Percentiles rank a stretch among this genome's conserved stretches.
These are phyloP conservation scores for Erysimum pusillum DNA, from an alignment of 441 rosid genomes.

Conservation along the genomic window DNA sequence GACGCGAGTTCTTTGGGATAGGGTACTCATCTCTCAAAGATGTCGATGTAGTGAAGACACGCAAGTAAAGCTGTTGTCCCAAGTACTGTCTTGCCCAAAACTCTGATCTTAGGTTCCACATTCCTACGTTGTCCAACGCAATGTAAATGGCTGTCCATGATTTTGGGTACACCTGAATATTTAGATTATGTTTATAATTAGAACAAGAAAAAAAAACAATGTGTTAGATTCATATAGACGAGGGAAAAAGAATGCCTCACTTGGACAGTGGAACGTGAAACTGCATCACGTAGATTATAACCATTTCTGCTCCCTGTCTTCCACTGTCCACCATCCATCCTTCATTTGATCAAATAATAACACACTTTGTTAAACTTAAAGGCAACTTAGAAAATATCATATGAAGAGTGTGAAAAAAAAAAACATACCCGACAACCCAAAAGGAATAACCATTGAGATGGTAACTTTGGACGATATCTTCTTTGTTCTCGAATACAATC, in stretches of 20 bases:
- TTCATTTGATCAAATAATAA: conserved; percentile 44
- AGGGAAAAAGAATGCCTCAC: conserved; percentile 50
- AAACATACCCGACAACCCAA: conserved; percentile 89
- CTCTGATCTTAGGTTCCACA: conserved; percentile 97
- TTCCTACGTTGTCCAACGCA: conserved; percentile 92
- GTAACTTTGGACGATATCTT: conserved; percentile 79
- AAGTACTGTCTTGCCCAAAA: conserved; percentile 91
- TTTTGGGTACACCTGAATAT: conserved; percentile 82
- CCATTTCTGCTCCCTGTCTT: conserved; percentile 65
- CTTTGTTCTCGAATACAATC: conserved; percentile 79
- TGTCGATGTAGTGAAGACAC: conserved; percentile 74
- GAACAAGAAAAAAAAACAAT: background rate
- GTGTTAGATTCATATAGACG: background rate
- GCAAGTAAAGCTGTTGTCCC: conserved; percentile 89
- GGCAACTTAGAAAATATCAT: background rate
- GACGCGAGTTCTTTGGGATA: conserved; percentile 85
- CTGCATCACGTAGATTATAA: conserved; percentile 89
- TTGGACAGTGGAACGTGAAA: conserved; percentile 79
- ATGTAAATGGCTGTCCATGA: conserved; percentile 93
- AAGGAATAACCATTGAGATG: conserved; percentile 90
- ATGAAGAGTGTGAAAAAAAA: background rate
- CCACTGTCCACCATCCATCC: conserved; percentile 98
- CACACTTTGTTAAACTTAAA: background rate
- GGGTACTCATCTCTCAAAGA: conserved; percentile 92
- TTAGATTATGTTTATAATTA: background rate